A percentile compares a stretch with the other conserved stretches of the same genome.
Evolutionary conservation across 2,329 filamentous ascomycete species (phyloP).

Genomic region (Alternaria panax): DNA sequence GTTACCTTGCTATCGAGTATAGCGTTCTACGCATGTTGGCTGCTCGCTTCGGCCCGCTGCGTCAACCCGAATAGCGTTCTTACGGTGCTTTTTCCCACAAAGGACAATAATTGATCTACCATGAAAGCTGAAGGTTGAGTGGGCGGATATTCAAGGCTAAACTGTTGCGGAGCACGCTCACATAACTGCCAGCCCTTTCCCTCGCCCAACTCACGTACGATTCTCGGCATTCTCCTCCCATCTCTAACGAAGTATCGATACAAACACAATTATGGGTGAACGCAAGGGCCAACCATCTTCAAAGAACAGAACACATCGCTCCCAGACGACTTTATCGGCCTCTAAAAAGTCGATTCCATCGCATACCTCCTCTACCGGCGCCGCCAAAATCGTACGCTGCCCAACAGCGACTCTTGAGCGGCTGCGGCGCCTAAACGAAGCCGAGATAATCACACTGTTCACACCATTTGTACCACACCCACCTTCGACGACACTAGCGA

Average conservation of each 20-base stretch:
- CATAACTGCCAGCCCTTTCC: background rate
- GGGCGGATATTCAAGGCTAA: conserved; percentile 1
- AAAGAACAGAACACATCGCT: conserved; percentile 6
- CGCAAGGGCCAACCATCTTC: background rate
- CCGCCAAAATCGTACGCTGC: conserved; percentile 36
- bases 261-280: background rate
- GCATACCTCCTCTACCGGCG: conserved; percentile 17
- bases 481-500: conserved; percentile 42
- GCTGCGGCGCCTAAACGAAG: conserved; percentile 47
- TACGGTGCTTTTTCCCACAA: conserved; percentile 15
- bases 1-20: conserved; percentile 20
- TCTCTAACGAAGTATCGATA: background rate
- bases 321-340: background rate
- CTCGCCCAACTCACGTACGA: background rate
- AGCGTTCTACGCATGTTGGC: conserved; percentile 21
- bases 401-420: conserved; percentile 32
- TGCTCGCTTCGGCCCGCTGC: conserved; percentile 18
- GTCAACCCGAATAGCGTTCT: conserved; percentile 4
- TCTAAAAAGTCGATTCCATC: background rate
- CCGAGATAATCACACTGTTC: conserved; percentile 55
- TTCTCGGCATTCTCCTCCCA: background rate
- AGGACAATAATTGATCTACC: conserved; percentile 5
- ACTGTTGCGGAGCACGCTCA: conserved; percentile 1
- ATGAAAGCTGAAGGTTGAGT: conserved; percentile 10
- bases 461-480: conserved; percentile 63